phyloP scores from a whole-genome alignment of 2,329 filamentous ascomycete species.

The Incumbomyces delicatus region DNA sequence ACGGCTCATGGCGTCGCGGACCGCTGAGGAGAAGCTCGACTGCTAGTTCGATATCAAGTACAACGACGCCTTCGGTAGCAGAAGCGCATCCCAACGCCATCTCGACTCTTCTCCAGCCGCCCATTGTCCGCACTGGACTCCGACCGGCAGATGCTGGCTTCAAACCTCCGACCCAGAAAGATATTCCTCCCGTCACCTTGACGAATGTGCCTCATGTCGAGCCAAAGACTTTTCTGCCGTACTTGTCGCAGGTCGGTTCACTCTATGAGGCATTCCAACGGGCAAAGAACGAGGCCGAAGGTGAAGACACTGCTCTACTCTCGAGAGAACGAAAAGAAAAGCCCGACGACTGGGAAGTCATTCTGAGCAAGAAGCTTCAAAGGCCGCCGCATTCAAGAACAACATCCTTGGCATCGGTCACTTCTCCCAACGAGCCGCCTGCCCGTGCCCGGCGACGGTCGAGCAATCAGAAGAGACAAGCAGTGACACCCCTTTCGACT shows the following conservation, averaged over 20 bases:
- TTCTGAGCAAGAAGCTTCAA: constrained; percentile 37
- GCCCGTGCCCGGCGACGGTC: constrained; percentile 34
- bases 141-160: constrained; percentile 67
- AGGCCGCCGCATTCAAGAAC: constrained; percentile 28
- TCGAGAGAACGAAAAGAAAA: constrained; percentile 36
- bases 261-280: constrained; percentile 83
- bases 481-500: constrained; percentile 76
- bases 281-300: constrained; percentile 67
- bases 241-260: constrained; percentile 73
- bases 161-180: constrained; percentile 71
- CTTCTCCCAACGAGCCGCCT: constrained; percentile 37
- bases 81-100: constrained; percentile 90
- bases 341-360: constrained; percentile 40
- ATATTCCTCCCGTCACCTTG: constrained; percentile 87
- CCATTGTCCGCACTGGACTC: constrained; percentile 80
- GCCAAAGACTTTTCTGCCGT: constrained; percentile 67
- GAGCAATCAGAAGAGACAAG: constrained; percentile 52
- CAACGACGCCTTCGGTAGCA: constrained; percentile 44
- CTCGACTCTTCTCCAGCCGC: constrained; percentile 82
- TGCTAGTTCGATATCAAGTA: constrained; percentile 67
- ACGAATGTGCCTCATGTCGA: constrained; percentile 82
- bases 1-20: constrained; percentile 9
- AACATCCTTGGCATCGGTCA: constrained; percentile 33
- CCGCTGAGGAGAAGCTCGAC: constrained; percentile 62
- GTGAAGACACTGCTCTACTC: constrained; percentile 40